Evolutionary conservation across 768 basidiomycete species (phyloP), one percentile per base, ranked within the genome.

Genomic region (Boletus rufocinnamomeus): DNA sequence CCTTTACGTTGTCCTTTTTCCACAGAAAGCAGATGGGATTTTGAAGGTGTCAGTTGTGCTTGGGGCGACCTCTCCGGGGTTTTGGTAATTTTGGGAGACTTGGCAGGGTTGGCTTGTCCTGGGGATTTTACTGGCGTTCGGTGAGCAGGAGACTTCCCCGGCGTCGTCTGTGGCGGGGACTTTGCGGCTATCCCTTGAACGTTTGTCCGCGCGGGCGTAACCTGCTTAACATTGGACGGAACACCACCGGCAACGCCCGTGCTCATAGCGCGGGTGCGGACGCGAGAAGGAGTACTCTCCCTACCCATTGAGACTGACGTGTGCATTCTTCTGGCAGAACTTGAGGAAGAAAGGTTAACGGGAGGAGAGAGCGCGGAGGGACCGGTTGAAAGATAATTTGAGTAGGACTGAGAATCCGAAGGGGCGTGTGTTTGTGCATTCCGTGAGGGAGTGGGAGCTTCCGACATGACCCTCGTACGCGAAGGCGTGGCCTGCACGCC

Each of bases 381-480:
- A 44, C 64, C 57, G 6, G 70, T 72, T 2, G 71, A 72, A 23
- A 61, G 50, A 4, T 64, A 68, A 62, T 64, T 73, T 41, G 62
- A 69, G 54, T 58, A 59, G 43, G 65, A 73, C 56, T 63, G 74
- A 19, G 56, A 65, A 17, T 46, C 53, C 8, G 69, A 67, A 16
- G 61, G 27, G 56, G 53, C 60, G 57, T 70, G 69, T 50, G 58
- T 51, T 48, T 54, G 59, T 63, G 67, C 71, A 9, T 45, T 69
- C 63, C 50, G 70, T 32, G 58, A 71, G 25, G 55, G 65, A 62
- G 67, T 63, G 63, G 59, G 38, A 72, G 75, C 30, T 76, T 78
- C 76, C 10, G 82, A 84, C 60, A 75, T 69, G 56, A 84, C 76
- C 37, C 80, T 75, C 53, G 76, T 66, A 52, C 76, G 76, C 58